Evolutionary conservation across 441 rosid genomes (phyloP).

Genomic region (Croton setiger): DNA sequence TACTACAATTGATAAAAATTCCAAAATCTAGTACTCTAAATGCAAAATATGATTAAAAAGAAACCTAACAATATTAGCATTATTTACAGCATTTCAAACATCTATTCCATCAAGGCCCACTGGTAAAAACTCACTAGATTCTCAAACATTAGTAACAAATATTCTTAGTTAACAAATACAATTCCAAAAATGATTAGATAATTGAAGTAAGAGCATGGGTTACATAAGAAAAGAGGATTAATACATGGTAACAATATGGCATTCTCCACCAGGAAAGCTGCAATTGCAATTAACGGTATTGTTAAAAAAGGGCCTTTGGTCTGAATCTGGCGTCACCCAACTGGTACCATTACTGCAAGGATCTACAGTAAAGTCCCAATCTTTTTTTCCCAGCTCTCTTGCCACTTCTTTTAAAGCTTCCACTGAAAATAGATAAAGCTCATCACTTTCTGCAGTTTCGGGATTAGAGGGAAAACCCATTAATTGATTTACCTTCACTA

Average conservation of each 20-base stretch:
- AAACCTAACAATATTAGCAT: neutral
- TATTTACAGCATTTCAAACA: neutral
- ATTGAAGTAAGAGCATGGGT: neutral
- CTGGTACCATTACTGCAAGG: constrained; percentile 26
- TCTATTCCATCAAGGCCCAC: neutral
- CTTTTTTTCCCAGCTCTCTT: constrained; percentile 21
- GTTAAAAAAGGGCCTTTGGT: neutral
- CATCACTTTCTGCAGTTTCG: neutral
- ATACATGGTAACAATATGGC: constrained; percentile 33
- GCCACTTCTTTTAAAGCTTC: constrained; percentile 27
- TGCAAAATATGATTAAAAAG: neutral
- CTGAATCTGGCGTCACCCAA: constrained; percentile 23
- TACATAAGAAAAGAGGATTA: neutral
- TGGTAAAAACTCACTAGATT: neutral
- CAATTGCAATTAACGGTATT: constrained; percentile 25
- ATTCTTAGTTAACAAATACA: neutral
- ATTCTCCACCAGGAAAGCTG: constrained; percentile 20
- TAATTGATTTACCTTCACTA: neutral
- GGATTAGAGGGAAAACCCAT: neutral
- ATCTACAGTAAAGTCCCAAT: constrained; percentile 25
- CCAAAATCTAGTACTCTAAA: neutral
- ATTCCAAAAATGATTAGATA: neutral
- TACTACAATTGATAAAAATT: neutral
- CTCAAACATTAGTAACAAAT: neutral
- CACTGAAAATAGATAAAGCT: constrained; percentile 20